Base-by-base conservation (phyloP, 179 eudicot genomes). In the Patellifolia procumbens region DNA sequence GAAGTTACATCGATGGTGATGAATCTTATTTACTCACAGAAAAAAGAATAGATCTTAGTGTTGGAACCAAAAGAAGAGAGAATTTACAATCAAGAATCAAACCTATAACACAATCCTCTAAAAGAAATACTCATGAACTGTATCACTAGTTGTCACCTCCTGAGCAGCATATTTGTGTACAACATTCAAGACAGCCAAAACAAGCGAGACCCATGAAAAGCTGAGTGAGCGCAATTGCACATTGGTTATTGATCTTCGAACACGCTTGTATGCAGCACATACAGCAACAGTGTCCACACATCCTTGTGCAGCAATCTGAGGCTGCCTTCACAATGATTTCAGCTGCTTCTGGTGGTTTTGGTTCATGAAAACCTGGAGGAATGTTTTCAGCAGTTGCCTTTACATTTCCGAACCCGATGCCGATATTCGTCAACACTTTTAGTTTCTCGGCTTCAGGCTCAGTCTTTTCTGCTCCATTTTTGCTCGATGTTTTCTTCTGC, bases 371-470 rank as follows among this genome's bases (percentile, higher is more conserved):
- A 24, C 97, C 95, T 11, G 97, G 97, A 64, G 87, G 73, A 32
- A 78, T 79, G 81, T 95, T 92, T 42, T 92, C 95, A 5, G 74
- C 79, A 0, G 99, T 95, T 31, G 95, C 97, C 72, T 83, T 86
- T 76, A 89, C 59, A 77, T 91, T 82, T 51, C 99, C 99, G 78
- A 92, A 95, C 24, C 99, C 97, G 12, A 91, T 72, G 20, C 91
- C 93, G 15, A 86, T 82, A 65, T 76, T 74, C 51, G 61, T 83
- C 58, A 90, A 55, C 31, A 76, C 56, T 67, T 75, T 72, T 51
- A 78, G 62, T 78, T 60, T 86, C 69, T 78, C 56, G 60, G 82
- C 58, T 77, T 82, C 79, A 3, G 81, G 61, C 5, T 83, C 88
- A 29, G 61, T 73, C 37, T 77, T 83, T 29, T 74, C 79, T 37